Base-by-base conservation (phyloP, 2,329 filamentous ascomycete genomes). In the Penicillium nordicum region DNA sequence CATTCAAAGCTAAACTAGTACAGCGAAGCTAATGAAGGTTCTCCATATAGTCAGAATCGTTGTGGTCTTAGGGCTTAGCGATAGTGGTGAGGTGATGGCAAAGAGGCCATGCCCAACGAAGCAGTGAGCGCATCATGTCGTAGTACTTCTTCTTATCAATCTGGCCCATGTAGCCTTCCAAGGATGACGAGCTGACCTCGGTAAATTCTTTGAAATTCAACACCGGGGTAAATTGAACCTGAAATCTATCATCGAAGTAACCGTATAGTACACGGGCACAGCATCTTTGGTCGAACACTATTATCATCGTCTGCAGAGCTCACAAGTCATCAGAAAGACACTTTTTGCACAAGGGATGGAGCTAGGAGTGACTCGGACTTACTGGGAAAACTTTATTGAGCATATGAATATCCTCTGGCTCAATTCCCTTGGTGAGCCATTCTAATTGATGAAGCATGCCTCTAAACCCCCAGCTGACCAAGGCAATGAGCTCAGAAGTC, bases 91-190 rank as follows among this genome's bases (percentile, higher is more conserved):
- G 25, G 21, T 40, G n/a, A n/a, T 43, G 38, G 10, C 6, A 16
- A n/a, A 43, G 16, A 43, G 48, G 38, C 48, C 48, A 50, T 5
- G 14, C 48, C 48, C 48, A 50, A 42, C 48, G 5, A 50, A 50
- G 48, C 14, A 50, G 29, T 12, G 37, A n/a, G 29, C 18, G 48
- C 48, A 43, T 50, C 48, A 50, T 43, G 1, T 32, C 47, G 11
- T 32, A 50, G 14, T 50, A 50, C 4, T 50, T 50, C 4, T n/a
- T n/a, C 48, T 34, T 34, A 10, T 50, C 29, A 32, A 50, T 50
- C 9, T n/a, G 38, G 8, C 4, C 10, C 29, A 50, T 11, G 5
- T 43, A 43, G 10, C 23, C 16, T 7, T 34, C 18, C 18, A 50
- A n/a, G 14, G 16, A 29, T 14, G 16, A 5, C 2, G 29, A 50